phyloP scores from a whole-genome alignment of 768 basidiomycete genomes.

The Hemileccinum rubropunctum region DNA sequence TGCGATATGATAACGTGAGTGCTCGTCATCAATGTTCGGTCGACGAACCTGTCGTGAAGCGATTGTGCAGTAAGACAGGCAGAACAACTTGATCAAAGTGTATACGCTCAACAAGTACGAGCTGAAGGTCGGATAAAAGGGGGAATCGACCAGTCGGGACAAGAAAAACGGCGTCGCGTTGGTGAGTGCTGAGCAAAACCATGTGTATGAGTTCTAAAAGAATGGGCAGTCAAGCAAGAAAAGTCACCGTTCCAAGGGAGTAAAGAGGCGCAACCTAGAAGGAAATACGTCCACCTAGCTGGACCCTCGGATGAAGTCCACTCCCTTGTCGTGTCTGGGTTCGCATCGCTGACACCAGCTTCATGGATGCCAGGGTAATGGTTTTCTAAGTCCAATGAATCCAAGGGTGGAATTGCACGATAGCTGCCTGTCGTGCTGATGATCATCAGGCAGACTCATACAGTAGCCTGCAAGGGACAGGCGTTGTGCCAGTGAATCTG shows the following conservation, averaged over 20 bases:
- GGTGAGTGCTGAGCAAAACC: constrained; percentile 57
- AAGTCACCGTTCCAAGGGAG: constrained; percentile 83
- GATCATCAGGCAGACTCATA: too few relatives aligned
- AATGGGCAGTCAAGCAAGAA: background rate
- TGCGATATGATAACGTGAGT: constrained; percentile 24
- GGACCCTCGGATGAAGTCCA: constrained; percentile 32
- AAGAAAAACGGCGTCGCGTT: constrained; percentile 83
- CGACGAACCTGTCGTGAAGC: constrained; percentile 59
- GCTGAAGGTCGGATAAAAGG: constrained; percentile 52
- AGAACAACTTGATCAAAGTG: constrained; percentile 63
- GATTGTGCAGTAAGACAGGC: constrained; percentile 68
- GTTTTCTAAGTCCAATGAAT: too few relatives aligned
- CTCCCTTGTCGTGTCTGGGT: constrained; percentile 26
- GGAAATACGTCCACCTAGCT: constrained; percentile 60
- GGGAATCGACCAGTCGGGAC: constrained; percentile 60
- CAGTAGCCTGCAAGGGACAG: too few relatives aligned
- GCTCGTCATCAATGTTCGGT: background rate
- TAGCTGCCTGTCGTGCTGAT: too few relatives aligned
- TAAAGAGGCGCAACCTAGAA: constrained; percentile 77
- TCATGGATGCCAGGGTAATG: background rate
- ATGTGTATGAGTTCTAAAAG: constrained; percentile 1
- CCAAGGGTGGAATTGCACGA: constrained; percentile 13
- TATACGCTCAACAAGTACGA: constrained; percentile 62
- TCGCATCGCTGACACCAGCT: background rate
- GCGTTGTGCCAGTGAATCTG: too few relatives aligned